phyloP scores from a whole-genome alignment of 495 filamentous ascomycete species.

The Penicillium riverlandense region DNA sequence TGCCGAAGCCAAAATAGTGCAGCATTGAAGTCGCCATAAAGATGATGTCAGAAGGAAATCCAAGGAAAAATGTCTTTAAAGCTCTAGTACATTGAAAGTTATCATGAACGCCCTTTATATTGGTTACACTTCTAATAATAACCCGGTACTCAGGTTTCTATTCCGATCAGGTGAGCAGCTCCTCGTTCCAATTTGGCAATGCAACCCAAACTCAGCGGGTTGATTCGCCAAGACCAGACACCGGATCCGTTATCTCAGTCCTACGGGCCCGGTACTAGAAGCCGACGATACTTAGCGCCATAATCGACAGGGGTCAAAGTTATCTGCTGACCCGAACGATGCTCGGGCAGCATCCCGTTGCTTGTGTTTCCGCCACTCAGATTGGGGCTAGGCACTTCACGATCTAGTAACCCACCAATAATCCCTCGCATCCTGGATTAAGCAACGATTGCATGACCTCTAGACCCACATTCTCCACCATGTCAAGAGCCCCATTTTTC shows the following conservation, averaged over 20 bases:
- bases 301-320: too few species aligned
- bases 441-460: too few species aligned
- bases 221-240: slow-evolving; percentile 1
- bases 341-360: too few species aligned
- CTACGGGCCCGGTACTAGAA: too few species aligned
- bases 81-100: background rate
- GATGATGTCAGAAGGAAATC: background rate
- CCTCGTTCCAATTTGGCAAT: background rate
- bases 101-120: background rate
- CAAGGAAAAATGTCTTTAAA: background rate
- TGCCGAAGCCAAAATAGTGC: slow-evolving; percentile 24
- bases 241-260: background rate
- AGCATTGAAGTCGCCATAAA: slow-evolving; percentile 19
- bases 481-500: too few species aligned
- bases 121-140: background rate
- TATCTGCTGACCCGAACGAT: too few species aligned
- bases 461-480: too few species aligned
- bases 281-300: too few species aligned
- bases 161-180: slow-evolving; percentile 3
- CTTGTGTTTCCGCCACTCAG: too few species aligned
- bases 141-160: background rate
- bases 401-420: too few species aligned
- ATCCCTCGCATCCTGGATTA: too few species aligned
- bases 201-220: slow-evolving; percentile 2
- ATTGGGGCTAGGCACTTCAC: too few species aligned